phyloP scores from a whole-genome alignment of 2,329 filamentous ascomycete species.

The Alternaria angustiovoidea region DNA sequence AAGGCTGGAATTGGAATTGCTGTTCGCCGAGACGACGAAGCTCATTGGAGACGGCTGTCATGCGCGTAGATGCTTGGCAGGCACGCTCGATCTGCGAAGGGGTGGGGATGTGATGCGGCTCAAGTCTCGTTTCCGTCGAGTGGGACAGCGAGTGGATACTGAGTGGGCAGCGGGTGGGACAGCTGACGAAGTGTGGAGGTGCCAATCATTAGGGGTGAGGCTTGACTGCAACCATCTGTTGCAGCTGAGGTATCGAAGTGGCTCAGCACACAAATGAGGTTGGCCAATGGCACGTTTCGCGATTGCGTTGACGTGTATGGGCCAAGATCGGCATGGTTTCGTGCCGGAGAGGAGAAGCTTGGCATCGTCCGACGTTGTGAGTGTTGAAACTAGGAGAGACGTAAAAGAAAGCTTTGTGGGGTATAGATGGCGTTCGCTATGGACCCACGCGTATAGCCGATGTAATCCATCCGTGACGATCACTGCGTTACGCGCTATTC shows the following conservation, averaged over 20 bases:
- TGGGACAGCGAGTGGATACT: conserved; percentile 20
- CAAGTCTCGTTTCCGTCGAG: conserved; percentile 34
- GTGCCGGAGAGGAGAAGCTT: conserved; percentile 20
- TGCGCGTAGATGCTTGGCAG: conserved; percentile 27
- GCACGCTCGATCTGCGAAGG: conserved; percentile 15
- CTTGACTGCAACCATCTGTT: conserved; percentile 34
- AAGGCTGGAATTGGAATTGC: conserved; percentile 33
- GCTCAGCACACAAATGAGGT: conserved; percentile 31
- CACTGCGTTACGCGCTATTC: conserved; percentile 12
- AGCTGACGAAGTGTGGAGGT: conserved; percentile 22
- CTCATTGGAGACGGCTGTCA: conserved; percentile 32
- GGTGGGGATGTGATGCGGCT: conserved; percentile 40
- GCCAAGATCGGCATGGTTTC: conserved; percentile 40
- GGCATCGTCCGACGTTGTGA: conserved; percentile 27
- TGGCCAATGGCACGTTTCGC: conserved; percentile 35
- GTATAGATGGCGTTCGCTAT: conserved; percentile 19
- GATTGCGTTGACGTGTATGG: conserved; percentile 29
- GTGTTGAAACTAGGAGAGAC: conserved; percentile 35
- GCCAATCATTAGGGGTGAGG: conserved; percentile 30
- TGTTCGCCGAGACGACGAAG: conserved; percentile 26
- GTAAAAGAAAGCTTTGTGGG: conserved; percentile 22
- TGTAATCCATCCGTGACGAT: conserved; percentile 16
- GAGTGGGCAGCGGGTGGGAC: conserved; percentile 18
- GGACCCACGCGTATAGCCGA: conserved; percentile 8
- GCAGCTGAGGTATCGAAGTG: conserved; percentile 41